Percentiles rank a stretch among this genome's conserved stretches.
These are phyloP conservation scores for Echium plantagineum DNA, from an alignment of 257 asterid species.

Conservation along the genomic window DNA sequence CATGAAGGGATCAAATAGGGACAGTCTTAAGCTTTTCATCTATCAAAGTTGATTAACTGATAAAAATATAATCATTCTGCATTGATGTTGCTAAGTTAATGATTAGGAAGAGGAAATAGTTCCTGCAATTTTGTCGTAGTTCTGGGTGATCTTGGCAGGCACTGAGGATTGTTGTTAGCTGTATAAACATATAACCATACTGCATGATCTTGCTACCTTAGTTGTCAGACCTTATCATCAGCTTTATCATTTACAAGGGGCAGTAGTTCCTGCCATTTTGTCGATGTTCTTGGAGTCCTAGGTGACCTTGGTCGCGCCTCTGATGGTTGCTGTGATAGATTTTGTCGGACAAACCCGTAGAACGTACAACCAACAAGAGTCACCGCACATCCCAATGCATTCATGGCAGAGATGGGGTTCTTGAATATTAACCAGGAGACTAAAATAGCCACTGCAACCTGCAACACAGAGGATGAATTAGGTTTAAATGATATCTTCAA, in stretches of 20 bases:
- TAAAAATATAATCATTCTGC: too few relatives aligned
- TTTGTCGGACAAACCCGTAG: constrained; percentile 82
- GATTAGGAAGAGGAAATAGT: too few relatives aligned
- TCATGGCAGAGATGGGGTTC: constrained; percentile 77
- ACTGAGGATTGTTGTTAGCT: too few relatives aligned
- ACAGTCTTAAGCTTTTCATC: too few relatives aligned
- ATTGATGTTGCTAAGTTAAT: too few relatives aligned
- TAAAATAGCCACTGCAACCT: constrained; percentile 95
- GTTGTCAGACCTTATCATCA: constrained; percentile 28
- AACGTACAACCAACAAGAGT: constrained; percentile 78
- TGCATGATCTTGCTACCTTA: too few relatives aligned
- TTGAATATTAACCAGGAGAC: constrained; percentile 87
- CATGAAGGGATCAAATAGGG: too few relatives aligned
- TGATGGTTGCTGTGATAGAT: constrained; percentile 45
- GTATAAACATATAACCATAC: too few relatives aligned
- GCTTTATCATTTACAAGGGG: constrained; percentile 63
- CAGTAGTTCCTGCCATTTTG: constrained; percentile 24
- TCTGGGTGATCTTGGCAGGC: too few relatives aligned
- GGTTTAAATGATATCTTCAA: too few relatives aligned
- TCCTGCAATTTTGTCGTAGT: too few relatives aligned
- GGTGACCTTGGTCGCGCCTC: constrained; percentile 53
- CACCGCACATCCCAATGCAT: constrained; percentile 67
- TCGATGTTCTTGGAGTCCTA: constrained; percentile 53
- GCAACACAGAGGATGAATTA: not conserved
- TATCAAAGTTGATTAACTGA: too few relatives aligned